These are phyloP conservation scores for Aspergillus heteromorphus DNA, from an alignment of 495 filamentous ascomycete species.

Conservation along the genomic window DNA sequence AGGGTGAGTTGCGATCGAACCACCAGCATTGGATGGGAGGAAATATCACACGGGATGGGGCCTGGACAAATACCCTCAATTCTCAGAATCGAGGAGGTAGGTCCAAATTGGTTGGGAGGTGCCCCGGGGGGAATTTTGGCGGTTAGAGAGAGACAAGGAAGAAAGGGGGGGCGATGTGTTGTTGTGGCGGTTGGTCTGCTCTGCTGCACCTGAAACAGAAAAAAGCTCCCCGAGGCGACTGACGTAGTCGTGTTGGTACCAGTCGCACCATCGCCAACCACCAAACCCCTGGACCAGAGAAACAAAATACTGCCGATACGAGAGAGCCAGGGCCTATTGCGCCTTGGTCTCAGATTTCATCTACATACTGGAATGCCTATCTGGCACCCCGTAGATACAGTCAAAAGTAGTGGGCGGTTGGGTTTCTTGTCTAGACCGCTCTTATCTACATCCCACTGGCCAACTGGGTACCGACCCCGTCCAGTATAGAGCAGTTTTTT, in stretches of 20 bases:
- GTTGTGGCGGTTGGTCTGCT: constrained; percentile 10
- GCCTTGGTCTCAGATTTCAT: neutral
- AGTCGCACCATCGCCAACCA: neutral
- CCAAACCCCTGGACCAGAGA: neutral
- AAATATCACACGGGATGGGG: neutral
- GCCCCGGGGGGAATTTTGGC: constrained; percentile 2
- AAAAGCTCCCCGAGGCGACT: constrained; percentile 12
- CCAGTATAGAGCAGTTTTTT: neutral
- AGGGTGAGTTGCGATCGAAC: constrained; percentile 19
- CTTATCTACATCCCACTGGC: neutral
- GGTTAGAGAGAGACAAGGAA: constrained; percentile 7
- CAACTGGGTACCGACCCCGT: neutral
- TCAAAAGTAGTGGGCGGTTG: no score
- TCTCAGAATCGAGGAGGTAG: constrained; percentile 1
- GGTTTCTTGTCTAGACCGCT: neutral
- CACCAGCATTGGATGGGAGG: constrained; percentile 17
- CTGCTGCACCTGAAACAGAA: constrained; percentile 22
- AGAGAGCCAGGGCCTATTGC: neutral
- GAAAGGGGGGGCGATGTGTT: constrained; percentile 16
- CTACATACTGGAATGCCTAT: neutral
- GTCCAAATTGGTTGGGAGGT: neutral
- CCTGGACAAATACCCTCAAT: neutral
- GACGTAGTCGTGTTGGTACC: constrained; percentile 12
- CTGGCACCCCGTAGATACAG: no score
- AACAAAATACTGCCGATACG: neutral